These are phyloP conservation scores for Austropuccinia psidii DNA, from an alignment of 1,284 basidiomycete species.

Conservation along the genomic window DNA sequence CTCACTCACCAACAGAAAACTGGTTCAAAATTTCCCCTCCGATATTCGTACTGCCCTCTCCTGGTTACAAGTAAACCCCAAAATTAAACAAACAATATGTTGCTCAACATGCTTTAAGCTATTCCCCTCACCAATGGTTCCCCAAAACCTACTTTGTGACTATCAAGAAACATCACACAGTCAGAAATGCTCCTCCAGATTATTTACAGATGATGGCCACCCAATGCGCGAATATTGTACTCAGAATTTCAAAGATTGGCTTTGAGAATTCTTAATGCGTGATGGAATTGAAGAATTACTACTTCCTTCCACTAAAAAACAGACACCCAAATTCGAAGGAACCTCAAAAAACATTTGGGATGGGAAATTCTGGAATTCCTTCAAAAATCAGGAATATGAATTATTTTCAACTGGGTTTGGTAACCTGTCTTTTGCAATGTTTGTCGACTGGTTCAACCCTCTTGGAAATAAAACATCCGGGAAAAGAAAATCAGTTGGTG, in stretches of 20 bases:
- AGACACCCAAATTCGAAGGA: background rate
- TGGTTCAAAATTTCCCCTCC: too few species aligned
- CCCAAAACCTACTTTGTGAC: background rate
- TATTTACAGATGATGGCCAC: background rate
- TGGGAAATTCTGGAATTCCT: background rate
- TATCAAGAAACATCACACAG: conserved; percentile 11
- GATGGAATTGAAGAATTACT: conserved; percentile 6
- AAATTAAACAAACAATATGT: background rate
- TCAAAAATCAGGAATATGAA: background rate
- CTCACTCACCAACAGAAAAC: too few species aligned
- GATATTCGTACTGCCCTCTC: conserved; percentile 15
- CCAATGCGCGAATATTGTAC: conserved; percentile 18
- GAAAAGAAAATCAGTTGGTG: conserved; percentile 24
- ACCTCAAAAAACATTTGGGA: conserved; percentile 22
- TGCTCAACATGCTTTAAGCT: conserved; percentile 13
- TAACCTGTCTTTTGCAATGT: conserved; percentile 23
- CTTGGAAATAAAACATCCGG: conserved; percentile 21
- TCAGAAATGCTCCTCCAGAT: background rate
- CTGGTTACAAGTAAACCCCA: conserved; percentile 13
- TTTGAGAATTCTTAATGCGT: conserved; percentile 14
- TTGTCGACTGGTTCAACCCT: conserved; percentile 28
- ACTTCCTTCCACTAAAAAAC: background rate
- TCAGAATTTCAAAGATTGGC: conserved; percentile 13
- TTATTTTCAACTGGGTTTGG: conserved; percentile 1
- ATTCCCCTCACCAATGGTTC: background rate